These are phyloP conservation scores for Aureococcus anophagefferens DNA, from an alignment of 108 stramenopile genomes.

Conservation along the genomic window DNA sequence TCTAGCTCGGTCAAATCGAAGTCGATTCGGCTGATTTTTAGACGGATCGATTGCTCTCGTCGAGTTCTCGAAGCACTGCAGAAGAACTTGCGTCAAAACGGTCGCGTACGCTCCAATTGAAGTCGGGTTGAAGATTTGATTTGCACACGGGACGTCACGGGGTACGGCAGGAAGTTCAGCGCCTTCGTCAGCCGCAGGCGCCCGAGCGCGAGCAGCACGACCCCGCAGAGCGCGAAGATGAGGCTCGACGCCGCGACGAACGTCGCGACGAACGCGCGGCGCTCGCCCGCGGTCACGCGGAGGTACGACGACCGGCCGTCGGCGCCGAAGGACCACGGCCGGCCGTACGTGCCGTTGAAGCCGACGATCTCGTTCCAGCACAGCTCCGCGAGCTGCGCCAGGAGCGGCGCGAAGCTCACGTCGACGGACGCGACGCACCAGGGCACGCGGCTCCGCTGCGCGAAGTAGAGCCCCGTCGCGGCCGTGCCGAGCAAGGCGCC, in stretches of 20 bases:
- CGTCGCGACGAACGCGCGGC: neutral
- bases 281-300: neutral
- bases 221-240: neutral
- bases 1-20: too few species aligned
- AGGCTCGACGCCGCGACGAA: neutral
- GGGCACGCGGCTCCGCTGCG: neutral
- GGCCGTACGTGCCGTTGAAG: too few species aligned
- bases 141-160: too few species aligned
- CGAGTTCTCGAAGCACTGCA: too few species aligned
- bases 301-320: neutral
- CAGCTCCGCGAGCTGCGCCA: neutral
- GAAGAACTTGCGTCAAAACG: too few species aligned
- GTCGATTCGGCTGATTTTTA: too few species aligned
- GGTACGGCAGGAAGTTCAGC: neutral
- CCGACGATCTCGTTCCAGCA: neutral
- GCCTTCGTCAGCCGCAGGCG: neutral
- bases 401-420: neutral
- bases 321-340: neutral
- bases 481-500: neutral
- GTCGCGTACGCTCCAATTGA: too few species aligned
- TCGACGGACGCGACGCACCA: neutral
- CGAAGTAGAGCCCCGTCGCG: neutral
- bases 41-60: too few species aligned
- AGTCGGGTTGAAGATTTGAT: too few species aligned
- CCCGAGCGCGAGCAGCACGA: neutral